phyloP scores from a whole-genome alignment of 2,329 filamentous ascomycete genomes.

The Penicillium sumatraense region DNA sequence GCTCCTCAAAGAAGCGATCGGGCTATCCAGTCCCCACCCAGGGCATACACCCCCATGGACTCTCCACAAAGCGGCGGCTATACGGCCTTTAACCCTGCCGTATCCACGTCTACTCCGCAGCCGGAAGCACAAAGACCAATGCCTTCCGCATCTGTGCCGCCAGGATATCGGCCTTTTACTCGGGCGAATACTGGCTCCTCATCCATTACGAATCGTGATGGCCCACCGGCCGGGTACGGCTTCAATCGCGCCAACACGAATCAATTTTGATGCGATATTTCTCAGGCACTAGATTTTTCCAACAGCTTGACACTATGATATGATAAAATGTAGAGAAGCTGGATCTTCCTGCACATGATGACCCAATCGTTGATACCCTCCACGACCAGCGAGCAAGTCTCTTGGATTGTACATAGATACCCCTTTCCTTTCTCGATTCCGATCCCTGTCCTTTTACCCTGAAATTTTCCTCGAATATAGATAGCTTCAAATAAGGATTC shows the following conservation, averaged over 20 bases:
- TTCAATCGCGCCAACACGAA: conserved; percentile 30
- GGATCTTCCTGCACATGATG: conserved; percentile 32
- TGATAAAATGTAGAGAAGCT: conserved; percentile 30
- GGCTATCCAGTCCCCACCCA: conserved; percentile 4
- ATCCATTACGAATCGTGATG: conserved; percentile 26
- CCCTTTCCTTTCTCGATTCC: conserved; percentile 3
- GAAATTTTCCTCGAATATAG: too few species aligned
- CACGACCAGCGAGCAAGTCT: conserved; percentile 21
- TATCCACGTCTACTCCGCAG: conserved; percentile 11
- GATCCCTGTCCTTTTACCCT: too few species aligned
- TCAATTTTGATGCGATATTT: conserved; percentile 19
- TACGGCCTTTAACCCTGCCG: conserved; percentile 27
- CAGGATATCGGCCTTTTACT: conserved; percentile 23
- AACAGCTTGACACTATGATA: conserved; percentile 20
- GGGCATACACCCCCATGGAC: conserved; percentile 22
- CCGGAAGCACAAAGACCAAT: conserved; percentile 3
- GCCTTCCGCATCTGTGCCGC: conserved; percentile 8
- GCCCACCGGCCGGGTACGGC: conserved; percentile 22
- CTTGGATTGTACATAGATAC: conserved; percentile 22
- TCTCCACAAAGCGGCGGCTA: conserved; percentile 23
- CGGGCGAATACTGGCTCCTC: conserved; percentile 27
- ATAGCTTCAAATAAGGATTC: too few species aligned
- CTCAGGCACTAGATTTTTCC: conserved; percentile 4
- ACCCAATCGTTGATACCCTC: conserved; percentile 22
- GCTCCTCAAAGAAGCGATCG: conserved; percentile 7